Conservation (phyloP, 2,329 filamentous ascomycete species). For the Pyrenochaeta sp. region DNA sequence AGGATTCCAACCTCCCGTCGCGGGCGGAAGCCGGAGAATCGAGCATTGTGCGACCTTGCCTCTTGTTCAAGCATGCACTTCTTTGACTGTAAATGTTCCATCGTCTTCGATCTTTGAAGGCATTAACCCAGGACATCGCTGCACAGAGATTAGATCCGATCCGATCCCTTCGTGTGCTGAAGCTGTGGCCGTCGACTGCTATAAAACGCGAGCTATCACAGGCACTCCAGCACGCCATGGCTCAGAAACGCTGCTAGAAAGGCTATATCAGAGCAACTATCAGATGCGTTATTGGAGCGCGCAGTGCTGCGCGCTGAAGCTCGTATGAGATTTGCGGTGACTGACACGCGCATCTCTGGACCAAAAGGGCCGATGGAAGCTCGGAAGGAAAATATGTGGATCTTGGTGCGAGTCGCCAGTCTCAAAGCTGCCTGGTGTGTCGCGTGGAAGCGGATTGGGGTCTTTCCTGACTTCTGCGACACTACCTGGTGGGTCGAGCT, state of each 20-base stretch:
- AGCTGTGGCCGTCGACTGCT: no score
- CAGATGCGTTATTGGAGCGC: no score
- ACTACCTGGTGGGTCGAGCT: slow-evolving; percentile 26
- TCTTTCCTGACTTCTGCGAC: slow-evolving; percentile 29
- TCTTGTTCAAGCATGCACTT: slow-evolving; percentile 12
- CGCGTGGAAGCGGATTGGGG: slow-evolving; percentile 46
- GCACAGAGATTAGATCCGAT: no score
- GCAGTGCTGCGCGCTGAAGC: slow-evolving; percentile 4
- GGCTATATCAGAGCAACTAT: no score
- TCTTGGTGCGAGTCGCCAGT: slow-evolving; percentile 16
- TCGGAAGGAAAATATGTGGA: slow-evolving; percentile 18
- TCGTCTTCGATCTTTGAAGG: slow-evolving; percentile 3
- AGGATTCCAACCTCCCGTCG: slow-evolving; percentile 17
- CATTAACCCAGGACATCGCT: no score
- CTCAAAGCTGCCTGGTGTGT: slow-evolving; percentile 31
- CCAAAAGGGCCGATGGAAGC: slow-evolving; percentile 29
- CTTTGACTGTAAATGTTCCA: slow-evolving; percentile 18
- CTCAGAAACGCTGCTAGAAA: slow-evolving; percentile 1
- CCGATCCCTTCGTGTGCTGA: no score
- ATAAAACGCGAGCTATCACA: no score
- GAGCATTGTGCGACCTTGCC: slow-evolving; percentile 21
- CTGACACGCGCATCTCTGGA: slow-evolving; percentile 19
- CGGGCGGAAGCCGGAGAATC: slow-evolving; percentile 18
- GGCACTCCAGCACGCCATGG: no score
- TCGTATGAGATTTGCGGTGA: slow-evolving; percentile 13